phyloP scores from a whole-genome alignment of 176 grass and related monocot species.

The Raddia distichophylla region DNA sequence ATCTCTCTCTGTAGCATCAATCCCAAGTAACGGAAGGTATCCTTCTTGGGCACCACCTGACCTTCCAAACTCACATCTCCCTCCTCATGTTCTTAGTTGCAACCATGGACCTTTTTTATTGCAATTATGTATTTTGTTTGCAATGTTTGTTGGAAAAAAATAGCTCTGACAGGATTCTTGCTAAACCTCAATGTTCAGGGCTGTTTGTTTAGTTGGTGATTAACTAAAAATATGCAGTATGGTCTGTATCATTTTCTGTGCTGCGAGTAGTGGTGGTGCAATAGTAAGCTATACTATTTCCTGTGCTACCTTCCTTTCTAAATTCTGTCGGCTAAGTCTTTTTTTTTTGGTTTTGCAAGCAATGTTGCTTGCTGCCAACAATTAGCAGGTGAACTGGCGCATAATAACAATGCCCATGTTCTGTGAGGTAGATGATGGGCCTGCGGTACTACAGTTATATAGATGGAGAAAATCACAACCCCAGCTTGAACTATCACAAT shows the following conservation, averaged over 20 bases:
- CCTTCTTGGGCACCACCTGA: too few relatives aligned
- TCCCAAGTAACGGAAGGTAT: too few relatives aligned
- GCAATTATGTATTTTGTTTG: background rate
- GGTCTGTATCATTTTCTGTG: background rate
- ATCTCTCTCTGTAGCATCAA: too few relatives aligned
- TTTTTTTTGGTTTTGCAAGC: conserved; percentile 22
- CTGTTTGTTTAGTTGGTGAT: background rate
- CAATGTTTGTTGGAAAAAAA: background rate
- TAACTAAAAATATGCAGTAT: background rate
- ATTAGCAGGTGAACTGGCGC: conserved; percentile 43
- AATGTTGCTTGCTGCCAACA: conserved; percentile 47
- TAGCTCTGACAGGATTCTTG: background rate
- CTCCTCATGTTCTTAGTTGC: background rate
- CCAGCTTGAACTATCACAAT: conserved; percentile 66
- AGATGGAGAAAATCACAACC: conserved; percentile 59
- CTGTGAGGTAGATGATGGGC: conserved; percentile 61
- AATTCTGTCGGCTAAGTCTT: conserved; percentile 27
- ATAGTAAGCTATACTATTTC: conserved; percentile 1
- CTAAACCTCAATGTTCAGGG: background rate
- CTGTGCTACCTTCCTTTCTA: conserved; percentile 9
- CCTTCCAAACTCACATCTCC: too few relatives aligned
- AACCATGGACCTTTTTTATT: background rate
- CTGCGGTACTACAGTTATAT: conserved; percentile 69
- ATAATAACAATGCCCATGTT: conserved; percentile 46
- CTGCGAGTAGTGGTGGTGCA: background rate